Evolutionary conservation across 768 basidiomycete genomes (phyloP).

Genomic region (Mycena sanguinolenta): DNA sequence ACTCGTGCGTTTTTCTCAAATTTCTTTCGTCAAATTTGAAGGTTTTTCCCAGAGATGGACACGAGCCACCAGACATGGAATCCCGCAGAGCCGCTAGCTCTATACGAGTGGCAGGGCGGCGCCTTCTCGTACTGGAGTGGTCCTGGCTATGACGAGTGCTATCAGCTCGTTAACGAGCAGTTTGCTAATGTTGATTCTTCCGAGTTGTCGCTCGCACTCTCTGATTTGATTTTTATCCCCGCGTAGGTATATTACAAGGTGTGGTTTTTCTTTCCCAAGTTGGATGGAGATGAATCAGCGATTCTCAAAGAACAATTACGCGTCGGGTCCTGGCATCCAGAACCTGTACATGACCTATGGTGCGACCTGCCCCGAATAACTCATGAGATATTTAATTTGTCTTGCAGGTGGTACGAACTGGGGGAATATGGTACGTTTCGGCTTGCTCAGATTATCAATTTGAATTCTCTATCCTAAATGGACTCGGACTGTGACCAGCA

Average conservation of each 20-base stretch:
- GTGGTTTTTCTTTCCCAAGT: background rate
- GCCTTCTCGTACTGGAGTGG: conserved; percentile 56
- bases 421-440: conserved; percentile 47
- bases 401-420: conserved; percentile 51
- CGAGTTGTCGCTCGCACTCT: background rate
- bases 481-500: conserved; percentile 6
- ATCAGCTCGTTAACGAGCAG: conserved; percentile 52
- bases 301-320: conserved; percentile 50
- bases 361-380: conserved; percentile 16
- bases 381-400: background rate
- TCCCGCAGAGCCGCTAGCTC: conserved; percentile 52
- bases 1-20: conserved; percentile 42
- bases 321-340: conserved; percentile 48
- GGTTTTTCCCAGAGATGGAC: conserved; percentile 42
- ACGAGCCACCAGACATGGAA: conserved; percentile 48
- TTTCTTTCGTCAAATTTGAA: background rate
- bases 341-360: conserved; percentile 56
- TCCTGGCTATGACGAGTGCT: conserved; percentile 51
- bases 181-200: conserved; percentile 49
- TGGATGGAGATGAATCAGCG: background rate
- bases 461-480: too few relatives aligned
- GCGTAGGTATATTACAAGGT: conserved; percentile 52
- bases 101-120: conserved; percentile 56
- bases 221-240: background rate
- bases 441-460: too few relatives aligned